phyloP scores from a whole-genome alignment of 352 stramenopile species.

The Phytophthora sp. region DNA sequence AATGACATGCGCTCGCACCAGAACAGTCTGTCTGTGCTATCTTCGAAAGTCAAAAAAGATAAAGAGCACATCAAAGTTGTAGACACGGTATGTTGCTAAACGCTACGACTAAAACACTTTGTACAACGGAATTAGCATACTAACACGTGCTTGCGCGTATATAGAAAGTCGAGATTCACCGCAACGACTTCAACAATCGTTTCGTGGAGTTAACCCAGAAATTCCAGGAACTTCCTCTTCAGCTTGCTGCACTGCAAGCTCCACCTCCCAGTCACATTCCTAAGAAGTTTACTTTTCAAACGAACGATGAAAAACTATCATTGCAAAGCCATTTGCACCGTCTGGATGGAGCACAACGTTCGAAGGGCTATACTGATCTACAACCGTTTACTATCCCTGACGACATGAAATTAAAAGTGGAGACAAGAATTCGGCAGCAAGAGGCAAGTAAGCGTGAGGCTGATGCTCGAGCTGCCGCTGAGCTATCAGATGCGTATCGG shows the following conservation, averaged over 20 bases:
- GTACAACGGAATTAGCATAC: too few relatives aligned
- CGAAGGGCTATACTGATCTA: slow-evolving; percentile 63
- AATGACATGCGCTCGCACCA: slow-evolving; percentile 67
- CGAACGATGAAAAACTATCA: slow-evolving; percentile 60
- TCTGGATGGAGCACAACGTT: slow-evolving; percentile 21
- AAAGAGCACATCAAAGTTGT: slow-evolving; percentile 62
- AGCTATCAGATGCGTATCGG: slow-evolving; percentile 67
- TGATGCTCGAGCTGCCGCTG: slow-evolving; percentile 45
- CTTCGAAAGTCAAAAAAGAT: slow-evolving; percentile 58
- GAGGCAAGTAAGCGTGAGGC: slow-evolving; percentile 56
- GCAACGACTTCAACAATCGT: slow-evolving; percentile 63
- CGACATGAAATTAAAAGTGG: slow-evolving; percentile 83
- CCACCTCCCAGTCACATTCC: slow-evolving; percentile 13
- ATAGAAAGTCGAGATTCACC: slow-evolving; percentile 77
- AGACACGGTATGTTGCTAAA: slow-evolving; percentile 52
- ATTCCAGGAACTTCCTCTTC: slow-evolving; percentile 62
- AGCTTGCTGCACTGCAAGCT: slow-evolving; percentile 55
- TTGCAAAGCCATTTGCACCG: slow-evolving; percentile 55
- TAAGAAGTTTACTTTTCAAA: slow-evolving; percentile 56
- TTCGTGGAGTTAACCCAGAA: slow-evolving; percentile 69
- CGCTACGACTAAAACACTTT: too few relatives aligned
- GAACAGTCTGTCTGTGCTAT: slow-evolving; percentile 48
- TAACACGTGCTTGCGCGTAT: neutral
- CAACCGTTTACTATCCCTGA: slow-evolving; percentile 77
- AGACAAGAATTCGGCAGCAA: slow-evolving; percentile 65